These are phyloP conservation scores for Komagataella pastoris DNA, from an alignment of 805 yeast species.

Conservation along the genomic window DNA sequence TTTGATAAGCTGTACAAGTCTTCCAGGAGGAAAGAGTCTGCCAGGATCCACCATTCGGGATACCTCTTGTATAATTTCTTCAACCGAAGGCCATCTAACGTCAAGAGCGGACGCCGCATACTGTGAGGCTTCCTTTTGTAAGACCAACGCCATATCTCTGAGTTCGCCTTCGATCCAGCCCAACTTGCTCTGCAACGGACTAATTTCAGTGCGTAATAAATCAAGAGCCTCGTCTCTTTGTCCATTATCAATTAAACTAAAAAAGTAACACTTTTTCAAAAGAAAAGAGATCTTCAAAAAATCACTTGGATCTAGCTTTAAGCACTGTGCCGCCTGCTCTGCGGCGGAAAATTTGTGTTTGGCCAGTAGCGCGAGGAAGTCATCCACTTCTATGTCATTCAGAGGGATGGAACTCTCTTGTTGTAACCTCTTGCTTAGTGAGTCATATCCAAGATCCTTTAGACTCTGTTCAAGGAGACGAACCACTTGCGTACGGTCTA, in stretches of 20 bases:
- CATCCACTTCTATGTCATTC: neutral
- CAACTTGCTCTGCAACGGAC: neutral
- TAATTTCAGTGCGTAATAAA: slow-evolving; percentile 1
- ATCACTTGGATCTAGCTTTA: neutral
- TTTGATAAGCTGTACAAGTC: neutral
- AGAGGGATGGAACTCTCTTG: neutral
- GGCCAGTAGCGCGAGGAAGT: neutral
- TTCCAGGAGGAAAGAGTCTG: neutral
- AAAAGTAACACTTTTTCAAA: neutral
- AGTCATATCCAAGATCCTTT: slow-evolving; percentile 2
- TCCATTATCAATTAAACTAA: slow-evolving; percentile 1
- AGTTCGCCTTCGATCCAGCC: slow-evolving; percentile 1
- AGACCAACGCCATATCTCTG: neutral
- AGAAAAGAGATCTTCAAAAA: neutral
- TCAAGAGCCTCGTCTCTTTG: neutral
- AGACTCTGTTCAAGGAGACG: slow-evolving; percentile 2
- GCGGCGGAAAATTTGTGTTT: neutral
- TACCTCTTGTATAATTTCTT: neutral
- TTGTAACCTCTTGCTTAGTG: neutral
- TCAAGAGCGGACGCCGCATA: slow-evolving; percentile 1
- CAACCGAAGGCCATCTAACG: neutral
- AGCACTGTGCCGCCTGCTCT: neutral
- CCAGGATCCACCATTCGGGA: neutral
- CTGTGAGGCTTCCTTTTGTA: neutral
- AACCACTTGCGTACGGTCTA: slow-evolving; percentile 1